Conservation (phyloP, 2,329 filamentous ascomycete genomes). For the Chalaropsis ovoidea region DNA sequence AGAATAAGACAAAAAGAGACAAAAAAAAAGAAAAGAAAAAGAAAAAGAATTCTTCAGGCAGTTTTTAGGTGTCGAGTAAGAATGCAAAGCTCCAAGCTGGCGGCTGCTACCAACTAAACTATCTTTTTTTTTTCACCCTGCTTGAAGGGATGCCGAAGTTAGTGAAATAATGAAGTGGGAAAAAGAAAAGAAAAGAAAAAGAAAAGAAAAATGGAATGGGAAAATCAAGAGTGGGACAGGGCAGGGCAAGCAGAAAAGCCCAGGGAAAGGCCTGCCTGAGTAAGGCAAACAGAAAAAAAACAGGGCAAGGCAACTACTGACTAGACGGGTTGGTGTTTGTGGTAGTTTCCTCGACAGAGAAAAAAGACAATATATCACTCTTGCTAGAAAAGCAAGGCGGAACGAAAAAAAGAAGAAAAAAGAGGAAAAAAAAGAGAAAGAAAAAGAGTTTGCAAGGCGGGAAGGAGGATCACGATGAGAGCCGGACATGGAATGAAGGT, state of each 20-base stretch:
- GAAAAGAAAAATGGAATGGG: not conserved
- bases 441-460: not conserved
- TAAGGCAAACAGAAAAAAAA: not conserved
- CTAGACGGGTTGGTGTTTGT: not conserved
- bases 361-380: no score
- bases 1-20: slow-evolving; percentile 27
- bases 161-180: not conserved
- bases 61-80: not conserved
- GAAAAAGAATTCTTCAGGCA: slow-evolving; percentile 26
- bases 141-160: not conserved
- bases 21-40: slow-evolving; percentile 27
- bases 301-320: not conserved
- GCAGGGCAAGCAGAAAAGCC: slow-evolving; percentile 4
- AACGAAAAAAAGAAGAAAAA: no score
- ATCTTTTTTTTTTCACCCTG: not conserved
- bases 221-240: slow-evolving; percentile 10
- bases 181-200: slow-evolving; percentile 12
- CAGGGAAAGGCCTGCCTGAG: slow-evolving; percentile 1
- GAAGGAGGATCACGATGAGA: not conserved
- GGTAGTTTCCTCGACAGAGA: not conserved
- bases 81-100: slow-evolving; percentile 6
- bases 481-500: not conserved
- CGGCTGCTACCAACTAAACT: slow-evolving; percentile 4
- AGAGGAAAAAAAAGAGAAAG: no score
- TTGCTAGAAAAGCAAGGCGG: no score